phyloP scores from a whole-genome alignment of 768 basidiomycete genomes.

The Chalciporus piperatus region DNA sequence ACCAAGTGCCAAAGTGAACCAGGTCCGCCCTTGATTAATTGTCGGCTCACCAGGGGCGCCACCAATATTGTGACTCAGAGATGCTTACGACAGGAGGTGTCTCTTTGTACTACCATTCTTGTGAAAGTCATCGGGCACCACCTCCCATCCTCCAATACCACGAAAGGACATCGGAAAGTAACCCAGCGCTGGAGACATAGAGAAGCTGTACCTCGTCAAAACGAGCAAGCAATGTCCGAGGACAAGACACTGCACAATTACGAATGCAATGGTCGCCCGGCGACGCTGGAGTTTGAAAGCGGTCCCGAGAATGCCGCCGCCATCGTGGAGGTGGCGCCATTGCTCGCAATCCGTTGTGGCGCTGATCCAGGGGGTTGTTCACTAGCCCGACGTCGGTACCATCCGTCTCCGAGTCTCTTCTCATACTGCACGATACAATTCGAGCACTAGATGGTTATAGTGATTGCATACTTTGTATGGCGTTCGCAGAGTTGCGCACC shows the following conservation, averaged over 20 bases:
- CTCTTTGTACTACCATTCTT: too few species aligned
- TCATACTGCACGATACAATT: conserved; percentile 54
- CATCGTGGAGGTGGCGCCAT: conserved; percentile 32
- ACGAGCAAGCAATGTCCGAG: conserved; percentile 49
- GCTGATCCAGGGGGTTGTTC: not conserved
- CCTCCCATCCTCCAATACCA: too few species aligned
- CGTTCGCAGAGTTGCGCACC: conserved; percentile 52
- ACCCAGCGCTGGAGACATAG: conserved; percentile 55
- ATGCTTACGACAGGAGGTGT: conserved; percentile 35
- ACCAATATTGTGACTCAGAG: conserved; percentile 42
- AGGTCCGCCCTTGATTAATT: not conserved
- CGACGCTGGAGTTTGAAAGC: conserved; percentile 18
- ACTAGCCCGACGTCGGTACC: conserved; percentile 7
- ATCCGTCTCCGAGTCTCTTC: conserved; percentile 41
- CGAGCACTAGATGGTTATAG: conserved; percentile 55
- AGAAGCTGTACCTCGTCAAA: conserved; percentile 60
- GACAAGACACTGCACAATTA: conserved; percentile 44
- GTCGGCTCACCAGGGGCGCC: conserved; percentile 16
- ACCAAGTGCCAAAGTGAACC: not conserved
- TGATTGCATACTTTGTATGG: conserved; percentile 54
- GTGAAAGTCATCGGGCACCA: too few species aligned
- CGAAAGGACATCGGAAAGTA: conserved; percentile 49
- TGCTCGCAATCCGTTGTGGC: conserved; percentile 13
- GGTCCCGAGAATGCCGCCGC: conserved; percentile 20
- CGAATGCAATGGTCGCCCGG: conserved; percentile 39